Conservation (phyloP, 257 asterid species). For the Fraxinus anomala region DNA sequence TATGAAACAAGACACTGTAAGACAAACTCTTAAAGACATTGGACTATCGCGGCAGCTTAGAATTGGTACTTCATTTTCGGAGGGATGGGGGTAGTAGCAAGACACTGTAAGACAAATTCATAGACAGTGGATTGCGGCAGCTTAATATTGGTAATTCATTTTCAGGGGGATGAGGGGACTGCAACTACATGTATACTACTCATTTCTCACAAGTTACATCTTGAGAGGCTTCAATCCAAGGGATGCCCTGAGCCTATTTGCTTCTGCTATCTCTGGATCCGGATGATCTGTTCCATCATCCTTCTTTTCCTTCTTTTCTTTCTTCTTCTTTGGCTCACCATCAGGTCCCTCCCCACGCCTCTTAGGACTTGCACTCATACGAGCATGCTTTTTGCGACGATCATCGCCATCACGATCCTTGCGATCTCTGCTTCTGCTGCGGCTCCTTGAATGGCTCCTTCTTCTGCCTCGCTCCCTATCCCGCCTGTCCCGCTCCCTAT, state of each 20-base stretch:
- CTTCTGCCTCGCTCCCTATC: conserved; percentile 76
- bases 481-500: conserved; percentile 69
- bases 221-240: conserved; percentile 89
- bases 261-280: conserved; percentile 96
- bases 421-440: conserved; percentile 82
- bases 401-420: conserved; percentile 72
- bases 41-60: too few species aligned
- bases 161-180: too few species aligned
- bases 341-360: conserved; percentile 50
- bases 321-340: conserved; percentile 74
- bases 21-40: too few species aligned
- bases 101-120: too few species aligned
- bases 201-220: conserved; percentile 25
- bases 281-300: conserved; percentile 97
- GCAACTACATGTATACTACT: neutral
- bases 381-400: conserved; percentile 62
- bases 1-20: neutral
- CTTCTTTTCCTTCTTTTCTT: conserved; percentile 71
- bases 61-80: too few species aligned
- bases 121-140: too few species aligned
- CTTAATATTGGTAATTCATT: too few species aligned
- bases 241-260: conserved; percentile 75
- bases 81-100: too few species aligned
- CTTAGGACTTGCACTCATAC: conserved; percentile 69
- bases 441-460: conserved; percentile 80